phyloP scores from a whole-genome alignment of 176 grass and related monocot species.

The Stipa capillata region DNA sequence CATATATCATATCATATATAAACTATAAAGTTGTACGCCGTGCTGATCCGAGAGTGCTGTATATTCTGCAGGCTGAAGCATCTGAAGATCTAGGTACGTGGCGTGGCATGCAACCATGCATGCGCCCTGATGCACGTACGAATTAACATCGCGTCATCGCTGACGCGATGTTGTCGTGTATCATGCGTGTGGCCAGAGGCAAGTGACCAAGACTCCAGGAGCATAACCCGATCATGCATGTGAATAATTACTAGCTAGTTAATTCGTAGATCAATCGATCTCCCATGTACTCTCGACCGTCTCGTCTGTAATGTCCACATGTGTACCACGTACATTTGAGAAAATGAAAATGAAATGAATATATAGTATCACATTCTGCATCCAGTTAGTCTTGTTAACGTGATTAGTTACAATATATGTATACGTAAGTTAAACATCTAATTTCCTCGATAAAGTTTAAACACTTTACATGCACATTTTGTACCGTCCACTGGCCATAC shows the following conservation, averaged over 20 bases:
- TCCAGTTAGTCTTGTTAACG: no score
- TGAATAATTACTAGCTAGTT: not conserved
- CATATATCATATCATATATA: not conserved
- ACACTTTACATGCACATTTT: no score
- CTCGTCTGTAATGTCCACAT: no score
- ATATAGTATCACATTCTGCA: no score
- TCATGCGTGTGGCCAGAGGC: not conserved
- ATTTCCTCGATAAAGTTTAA: no score
- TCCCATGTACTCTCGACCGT: constrained; percentile 1
- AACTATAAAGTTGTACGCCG: not conserved
- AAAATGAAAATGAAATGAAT: no score
- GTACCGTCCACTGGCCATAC: no score
- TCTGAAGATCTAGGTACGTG: not conserved
- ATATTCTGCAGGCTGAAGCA: not conserved
- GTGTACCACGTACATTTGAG: no score
- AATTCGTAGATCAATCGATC: not conserved
- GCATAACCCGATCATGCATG: not conserved
- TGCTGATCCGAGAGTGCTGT: not conserved
- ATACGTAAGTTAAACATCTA: no score
- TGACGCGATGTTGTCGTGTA: no score
- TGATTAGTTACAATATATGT: no score
- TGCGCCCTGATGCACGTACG: not conserved
- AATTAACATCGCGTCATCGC: no score
- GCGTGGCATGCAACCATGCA: not conserved
- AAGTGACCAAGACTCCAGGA: not conserved